Base-by-base conservation (phyloP, 176 grass and related monocot genomes). In the Carex myosuroides region DNA sequence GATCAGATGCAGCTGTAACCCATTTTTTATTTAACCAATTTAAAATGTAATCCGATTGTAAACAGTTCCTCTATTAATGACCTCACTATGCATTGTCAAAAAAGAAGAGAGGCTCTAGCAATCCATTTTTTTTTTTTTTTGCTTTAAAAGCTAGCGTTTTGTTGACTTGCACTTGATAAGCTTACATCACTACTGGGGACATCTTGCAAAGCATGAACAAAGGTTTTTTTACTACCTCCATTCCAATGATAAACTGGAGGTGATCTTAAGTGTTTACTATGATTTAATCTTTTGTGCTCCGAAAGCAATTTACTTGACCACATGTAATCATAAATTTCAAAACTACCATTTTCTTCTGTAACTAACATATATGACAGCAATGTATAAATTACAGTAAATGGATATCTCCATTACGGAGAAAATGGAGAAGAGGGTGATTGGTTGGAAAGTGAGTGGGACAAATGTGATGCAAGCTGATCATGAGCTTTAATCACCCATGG, bases 401-500 rank as follows among this genome's bases (percentile, higher is more conserved):
- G 80, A 44, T 8, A 33, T 29, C 41, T 65, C 80, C 80, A 66
- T 41, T 81, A 42, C 0, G 11, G 1, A 66, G 13, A 17, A 68
- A 52, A 53, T 52, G 39, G 12, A 83, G 62, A 83, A 52, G 62
- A 54, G 29, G 5, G 22, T 18, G 4, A 16, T 83, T 52, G 3
- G 0, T 13, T 68, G 41, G 3, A 83, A 83, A 83, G 80, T 16
- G 6, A 87, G 80, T 79, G 79, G 84, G 69, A 65, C 59, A 11
- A 26, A 60, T 71, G 84, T 86, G 85, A 88, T 86, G 92, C 83
- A 86, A 86, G 18, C 87, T 86, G 81, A 83, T 88, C 73, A 92
- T 92, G 92, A 90, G 77, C 88, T 88, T 94, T 90, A 83, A 87
- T 81, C 88, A 41, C 70, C 13, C 75, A 87, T 39, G 54, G 55